A percentile compares a stretch with the other conserved stretches of the same genome.
Conservation (phyloP, 2,329 filamentous ascomycete species). For the Clarireedia paspali region DNA sequence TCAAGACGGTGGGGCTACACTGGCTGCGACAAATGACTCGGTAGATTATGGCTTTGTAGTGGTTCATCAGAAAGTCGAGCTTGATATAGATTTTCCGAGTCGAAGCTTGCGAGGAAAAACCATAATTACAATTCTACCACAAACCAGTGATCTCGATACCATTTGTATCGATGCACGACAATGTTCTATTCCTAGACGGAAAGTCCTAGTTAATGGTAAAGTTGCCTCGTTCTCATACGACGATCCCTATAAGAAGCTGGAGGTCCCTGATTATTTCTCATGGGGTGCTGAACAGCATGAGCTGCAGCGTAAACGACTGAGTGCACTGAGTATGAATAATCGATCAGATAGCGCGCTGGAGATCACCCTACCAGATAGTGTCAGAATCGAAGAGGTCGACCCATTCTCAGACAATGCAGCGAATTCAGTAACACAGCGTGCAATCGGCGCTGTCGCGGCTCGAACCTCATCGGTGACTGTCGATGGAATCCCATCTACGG, state of each 20-base stretch:
- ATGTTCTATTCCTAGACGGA: slow-evolving; percentile 47
- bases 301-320: slow-evolving; percentile 61
- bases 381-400: slow-evolving; percentile 55
- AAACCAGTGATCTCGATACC: slow-evolving; percentile 47
- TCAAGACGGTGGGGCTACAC: slow-evolving; percentile 4
- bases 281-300: slow-evolving; percentile 69
- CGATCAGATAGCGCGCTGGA: slow-evolving; percentile 48
- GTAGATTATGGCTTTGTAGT: slow-evolving; percentile 40
- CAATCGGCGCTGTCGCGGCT: slow-evolving; percentile 21
- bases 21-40: slow-evolving; percentile 6
- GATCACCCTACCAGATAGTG: slow-evolving; percentile 49
- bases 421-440: slow-evolving; percentile 35
- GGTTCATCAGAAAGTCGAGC: slow-evolving; percentile 76
- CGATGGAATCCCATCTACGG: slow-evolving; percentile 31
- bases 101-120: slow-evolving; percentile 70
- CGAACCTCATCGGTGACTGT: slow-evolving; percentile 24
- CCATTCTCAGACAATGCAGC: slow-evolving; percentile 42
- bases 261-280: slow-evolving; percentile 52
- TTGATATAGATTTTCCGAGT: slow-evolving; percentile 80
- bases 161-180: slow-evolving; percentile 56
- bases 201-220: slow-evolving; percentile 41
- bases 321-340: slow-evolving; percentile 22
- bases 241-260: slow-evolving; percentile 62
- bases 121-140: slow-evolving; percentile 63
- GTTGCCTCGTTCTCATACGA: slow-evolving; percentile 29